Percentiles rank a stretch among this genome's conserved stretches.
phyloP scores from a whole-genome alignment of 352 stramenopile genomes.

The Phytophthora crassamura region DNA sequence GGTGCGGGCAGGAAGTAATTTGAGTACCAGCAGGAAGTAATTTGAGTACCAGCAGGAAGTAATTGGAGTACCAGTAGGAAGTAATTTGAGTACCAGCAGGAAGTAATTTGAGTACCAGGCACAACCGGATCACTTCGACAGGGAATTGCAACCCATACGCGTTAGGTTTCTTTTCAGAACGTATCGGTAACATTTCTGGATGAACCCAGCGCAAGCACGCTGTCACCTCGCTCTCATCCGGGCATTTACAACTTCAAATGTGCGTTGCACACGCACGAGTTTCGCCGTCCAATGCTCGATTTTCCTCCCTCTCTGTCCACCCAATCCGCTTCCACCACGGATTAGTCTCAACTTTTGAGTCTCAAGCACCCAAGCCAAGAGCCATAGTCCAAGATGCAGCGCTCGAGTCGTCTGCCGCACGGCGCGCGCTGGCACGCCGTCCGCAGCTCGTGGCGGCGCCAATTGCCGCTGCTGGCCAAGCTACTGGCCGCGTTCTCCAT shows the following conservation, averaged over 20 bases:
- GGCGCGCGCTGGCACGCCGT: constrained; percentile 34
- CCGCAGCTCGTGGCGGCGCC: constrained; percentile 24
- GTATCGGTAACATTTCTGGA: too few relatives aligned
- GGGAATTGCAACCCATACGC: too few relatives aligned
- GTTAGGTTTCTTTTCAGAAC: too few relatives aligned
- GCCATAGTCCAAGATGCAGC: constrained; percentile 22
- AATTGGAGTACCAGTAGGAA: neutral
- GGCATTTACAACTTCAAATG: too few relatives aligned
- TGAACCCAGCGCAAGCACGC: too few relatives aligned
- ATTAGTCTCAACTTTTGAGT: too few relatives aligned
- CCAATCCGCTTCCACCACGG: too few relatives aligned
- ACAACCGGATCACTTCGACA: too few relatives aligned
- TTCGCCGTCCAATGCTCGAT: too few relatives aligned
- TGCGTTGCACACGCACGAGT: too few relatives aligned
- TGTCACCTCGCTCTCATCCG: too few relatives aligned
- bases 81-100: neutral
- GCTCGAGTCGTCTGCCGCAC: constrained; percentile 24
- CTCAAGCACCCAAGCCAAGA: neutral
- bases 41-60: neutral
- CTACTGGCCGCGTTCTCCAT: constrained; percentile 35
- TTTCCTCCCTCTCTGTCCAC: too few relatives aligned
- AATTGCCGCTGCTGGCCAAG: constrained; percentile 35
- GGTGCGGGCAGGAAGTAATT: neutral
- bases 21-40: neutral
- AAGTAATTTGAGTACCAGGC: constrained; percentile 6